These are phyloP conservation scores for Pisolithus albus DNA, from an alignment of 768 basidiomycete species.

Conservation along the genomic window DNA sequence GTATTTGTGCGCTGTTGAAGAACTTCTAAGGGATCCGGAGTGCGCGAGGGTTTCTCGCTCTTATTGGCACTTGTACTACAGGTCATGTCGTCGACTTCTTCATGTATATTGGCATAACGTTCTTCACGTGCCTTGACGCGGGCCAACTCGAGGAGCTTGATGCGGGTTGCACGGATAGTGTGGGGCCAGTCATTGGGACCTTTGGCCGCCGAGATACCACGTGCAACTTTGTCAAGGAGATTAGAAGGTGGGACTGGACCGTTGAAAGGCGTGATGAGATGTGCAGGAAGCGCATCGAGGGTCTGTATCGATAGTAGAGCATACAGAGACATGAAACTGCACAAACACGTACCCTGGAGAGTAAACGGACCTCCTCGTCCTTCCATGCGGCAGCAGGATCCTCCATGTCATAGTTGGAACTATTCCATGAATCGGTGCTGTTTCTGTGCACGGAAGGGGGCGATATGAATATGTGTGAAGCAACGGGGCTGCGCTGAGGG, in stretches of 20 bases:
- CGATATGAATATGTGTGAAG: conserved; percentile 47
- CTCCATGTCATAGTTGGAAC: conserved; percentile 59
- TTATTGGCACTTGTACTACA: conserved; percentile 2
- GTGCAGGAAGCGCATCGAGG: conserved; percentile 73
- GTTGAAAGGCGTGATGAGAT: conserved; percentile 83
- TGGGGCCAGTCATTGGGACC: conserved; percentile 78
- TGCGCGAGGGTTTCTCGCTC: conserved; percentile 10
- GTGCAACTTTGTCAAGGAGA: conserved; percentile 80
- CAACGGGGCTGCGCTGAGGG: conserved; percentile 49
- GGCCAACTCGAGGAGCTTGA: conserved; percentile 76
- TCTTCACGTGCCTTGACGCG: conserved; percentile 54
- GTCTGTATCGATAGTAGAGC: conserved; percentile 39
- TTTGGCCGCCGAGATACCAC: conserved; percentile 68
- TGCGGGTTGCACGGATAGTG: conserved; percentile 72
- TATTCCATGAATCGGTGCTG: conserved; percentile 82
- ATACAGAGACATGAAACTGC: not conserved
- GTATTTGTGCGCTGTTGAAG: conserved; percentile 44
- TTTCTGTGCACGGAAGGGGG: conserved; percentile 40
- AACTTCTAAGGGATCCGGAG: conserved; percentile 32
- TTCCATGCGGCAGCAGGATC: conserved; percentile 69
- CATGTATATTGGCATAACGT: not conserved
- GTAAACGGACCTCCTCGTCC: conserved; percentile 60
- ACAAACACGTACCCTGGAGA: conserved; percentile 50
- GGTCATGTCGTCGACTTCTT: not conserved
- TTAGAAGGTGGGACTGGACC: conserved; percentile 80